These are phyloP conservation scores for Euphorbia neoarborescens DNA, from an alignment of 441 rosid species.

Conservation along the genomic window DNA sequence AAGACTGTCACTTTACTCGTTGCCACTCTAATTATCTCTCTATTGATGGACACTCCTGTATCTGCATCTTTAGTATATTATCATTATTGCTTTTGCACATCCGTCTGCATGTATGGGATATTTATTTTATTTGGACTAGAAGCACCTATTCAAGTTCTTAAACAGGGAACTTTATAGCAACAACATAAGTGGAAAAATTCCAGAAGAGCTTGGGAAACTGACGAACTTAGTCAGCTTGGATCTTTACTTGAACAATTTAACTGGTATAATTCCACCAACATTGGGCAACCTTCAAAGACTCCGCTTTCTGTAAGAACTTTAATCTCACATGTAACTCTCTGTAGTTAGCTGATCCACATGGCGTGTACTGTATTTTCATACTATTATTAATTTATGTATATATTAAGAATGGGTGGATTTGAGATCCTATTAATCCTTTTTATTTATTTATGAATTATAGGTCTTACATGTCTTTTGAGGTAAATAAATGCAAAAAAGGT, in stretches of 20 bases:
- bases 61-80: neutral
- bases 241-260: conserved; percentile 63
- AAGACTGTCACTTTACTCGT: neutral
- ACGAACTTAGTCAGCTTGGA: conserved; percentile 81
- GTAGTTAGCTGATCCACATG: neutral
- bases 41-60: neutral
- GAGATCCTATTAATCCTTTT: neutral
- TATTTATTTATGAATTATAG: no score
- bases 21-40: neutral
- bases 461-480: neutral
- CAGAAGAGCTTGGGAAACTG: conserved; percentile 76
- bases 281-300: conserved; percentile 60
- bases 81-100: neutral
- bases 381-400: conserved; percentile 1
- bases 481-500: no score
- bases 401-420: conserved; percentile 6
- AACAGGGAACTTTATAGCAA: conserved; percentile 79
- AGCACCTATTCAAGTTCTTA: conserved; percentile 6
- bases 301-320: conserved; percentile 59
- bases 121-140: neutral
- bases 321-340: conserved; percentile 3
- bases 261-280: conserved; percentile 58
- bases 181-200: conserved; percentile 47
- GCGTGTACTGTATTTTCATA: neutral
- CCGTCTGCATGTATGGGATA: neutral